Evolutionary conservation across 1,139 yeast genomes (phyloP).

Genomic region (Meyerozyma carpophila): DNA sequence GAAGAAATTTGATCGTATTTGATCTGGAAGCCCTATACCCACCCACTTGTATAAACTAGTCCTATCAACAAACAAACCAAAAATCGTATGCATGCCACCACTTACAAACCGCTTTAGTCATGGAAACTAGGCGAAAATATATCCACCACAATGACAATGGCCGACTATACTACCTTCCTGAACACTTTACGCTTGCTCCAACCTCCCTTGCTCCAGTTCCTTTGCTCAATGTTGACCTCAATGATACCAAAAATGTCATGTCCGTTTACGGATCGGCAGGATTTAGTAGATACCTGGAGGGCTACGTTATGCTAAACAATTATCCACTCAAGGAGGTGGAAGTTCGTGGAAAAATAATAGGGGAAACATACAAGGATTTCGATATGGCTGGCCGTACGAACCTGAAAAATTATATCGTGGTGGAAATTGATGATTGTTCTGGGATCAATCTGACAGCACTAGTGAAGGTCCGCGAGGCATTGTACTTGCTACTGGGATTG

Average conservation of each 20-base stretch:
- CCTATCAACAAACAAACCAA: neutral
- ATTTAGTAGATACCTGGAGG: constrained; percentile 5
- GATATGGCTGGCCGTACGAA: neutral
- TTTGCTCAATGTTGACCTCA: constrained; percentile 7
- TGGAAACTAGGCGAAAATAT: neutral
- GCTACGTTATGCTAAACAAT: constrained; percentile 8
- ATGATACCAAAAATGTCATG: constrained; percentile 5
- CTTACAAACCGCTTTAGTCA: neutral
- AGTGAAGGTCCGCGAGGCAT: constrained; percentile 3
- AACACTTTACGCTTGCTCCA: constrained; percentile 5
- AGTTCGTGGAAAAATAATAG: constrained; percentile 8
- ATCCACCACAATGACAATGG: neutral
- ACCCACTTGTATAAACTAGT: neutral
- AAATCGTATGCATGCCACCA: neutral
- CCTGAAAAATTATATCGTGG: constrained; percentile 3
- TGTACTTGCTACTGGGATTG: neutral
- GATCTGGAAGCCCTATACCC: no score
- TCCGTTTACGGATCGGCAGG: constrained; percentile 10
- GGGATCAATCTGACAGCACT: constrained; percentile 7
- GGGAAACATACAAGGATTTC: constrained; percentile 3
- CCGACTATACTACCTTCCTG: constrained; percentile 1
- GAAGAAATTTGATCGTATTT: no score
- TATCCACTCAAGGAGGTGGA: constrained; percentile 7
- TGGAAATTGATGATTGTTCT: constrained; percentile 9
- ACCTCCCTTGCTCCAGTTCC: constrained; percentile 9